phyloP scores from a whole-genome alignment of 2,329 filamentous ascomycete genomes.

The Aspergillus costaricaensis region DNA sequence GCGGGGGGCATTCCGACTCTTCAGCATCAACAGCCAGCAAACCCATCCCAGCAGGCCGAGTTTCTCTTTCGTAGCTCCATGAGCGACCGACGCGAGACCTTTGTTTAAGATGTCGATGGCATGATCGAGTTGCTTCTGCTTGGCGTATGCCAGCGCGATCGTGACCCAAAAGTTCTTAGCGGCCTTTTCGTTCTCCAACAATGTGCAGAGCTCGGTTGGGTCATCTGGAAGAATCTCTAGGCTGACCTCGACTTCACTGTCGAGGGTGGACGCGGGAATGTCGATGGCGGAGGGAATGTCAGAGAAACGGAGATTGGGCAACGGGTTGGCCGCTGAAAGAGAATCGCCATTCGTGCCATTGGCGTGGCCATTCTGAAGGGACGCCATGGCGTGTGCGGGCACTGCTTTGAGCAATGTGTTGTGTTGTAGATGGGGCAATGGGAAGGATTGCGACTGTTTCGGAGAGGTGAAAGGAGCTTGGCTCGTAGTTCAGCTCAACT shows the following conservation, averaged over 20 bases:
- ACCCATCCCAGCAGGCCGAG: constrained; percentile 80
- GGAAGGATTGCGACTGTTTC: constrained; percentile 21
- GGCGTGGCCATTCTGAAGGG: constrained; percentile 52
- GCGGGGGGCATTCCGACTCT: constrained; percentile 77
- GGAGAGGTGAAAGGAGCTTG: constrained; percentile 13
- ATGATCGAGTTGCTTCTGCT: constrained; percentile 90
- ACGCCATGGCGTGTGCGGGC: constrained; percentile 48
- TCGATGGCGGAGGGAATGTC: constrained; percentile 65
- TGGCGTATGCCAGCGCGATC: constrained; percentile 94
- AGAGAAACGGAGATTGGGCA: constrained; percentile 54
- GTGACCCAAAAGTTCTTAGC: constrained; percentile 96
- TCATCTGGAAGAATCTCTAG: constrained; percentile 90
- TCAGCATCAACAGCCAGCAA: constrained; percentile 89
- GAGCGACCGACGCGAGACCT: constrained; percentile 70
- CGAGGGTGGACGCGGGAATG: constrained; percentile 63
- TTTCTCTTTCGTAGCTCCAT: constrained; percentile 74
- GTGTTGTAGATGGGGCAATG: constrained; percentile 1
- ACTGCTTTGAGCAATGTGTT: constrained; percentile 2
- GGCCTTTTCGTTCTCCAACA: constrained; percentile 91
- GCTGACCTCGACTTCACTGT: constrained; percentile 83
- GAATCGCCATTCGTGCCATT: constrained; percentile 55
- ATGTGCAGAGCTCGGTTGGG: constrained; percentile 88
- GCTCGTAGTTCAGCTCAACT: constrained; percentile 27
- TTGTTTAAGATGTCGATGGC: constrained; percentile 70
- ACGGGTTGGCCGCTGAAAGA: constrained; percentile 32